Percentiles rank a stretch among this genome's conserved stretches.
These are phyloP conservation scores for Neurospora sp. DNA, from an alignment of 495 filamentous ascomycete genomes.

Conservation along the genomic window DNA sequence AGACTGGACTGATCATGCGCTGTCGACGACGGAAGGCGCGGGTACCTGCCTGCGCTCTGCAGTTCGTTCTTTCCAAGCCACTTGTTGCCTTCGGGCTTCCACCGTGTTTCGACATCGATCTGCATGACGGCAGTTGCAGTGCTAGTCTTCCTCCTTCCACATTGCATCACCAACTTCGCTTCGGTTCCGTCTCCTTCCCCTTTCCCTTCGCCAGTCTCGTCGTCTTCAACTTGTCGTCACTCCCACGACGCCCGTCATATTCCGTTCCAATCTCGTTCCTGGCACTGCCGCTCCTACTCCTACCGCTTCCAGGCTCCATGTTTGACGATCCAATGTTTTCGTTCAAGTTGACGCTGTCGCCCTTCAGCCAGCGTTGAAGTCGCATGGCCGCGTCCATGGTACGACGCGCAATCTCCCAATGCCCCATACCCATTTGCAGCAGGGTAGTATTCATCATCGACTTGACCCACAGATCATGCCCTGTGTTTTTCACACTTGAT, in stretches of 20 bases:
- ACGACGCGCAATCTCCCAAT: conserved; percentile 22
- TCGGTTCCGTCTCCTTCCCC: neutral
- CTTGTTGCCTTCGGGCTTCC: neutral
- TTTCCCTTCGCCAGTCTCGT: neutral
- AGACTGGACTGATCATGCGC: neutral
- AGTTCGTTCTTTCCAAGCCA: neutral
- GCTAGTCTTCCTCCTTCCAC: neutral
- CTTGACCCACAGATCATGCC: conserved; percentile 27
- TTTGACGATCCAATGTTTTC: neutral
- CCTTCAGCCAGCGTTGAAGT: conserved; percentile 23
- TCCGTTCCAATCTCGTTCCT: neutral
- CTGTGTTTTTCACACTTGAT: conserved; percentile 4
- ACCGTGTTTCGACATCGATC: neutral
- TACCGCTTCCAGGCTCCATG: neutral
- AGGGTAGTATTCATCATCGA: conserved; percentile 18
- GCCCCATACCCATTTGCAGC: conserved; percentile 27
- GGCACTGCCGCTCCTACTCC: neutral
- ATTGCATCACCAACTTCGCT: neutral
- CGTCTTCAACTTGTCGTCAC: neutral
- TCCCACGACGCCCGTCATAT: neutral
- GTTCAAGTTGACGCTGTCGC: neutral
- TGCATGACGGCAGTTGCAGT: neutral
- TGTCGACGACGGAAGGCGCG: neutral
- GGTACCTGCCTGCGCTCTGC: neutral
- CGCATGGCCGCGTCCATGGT: conserved; percentile 17